Evolutionary conservation across 495 filamentous ascomycete species (phyloP), one percentile per base, ranked within the genome.

Genomic region (Oidiodendron maius): DNA sequence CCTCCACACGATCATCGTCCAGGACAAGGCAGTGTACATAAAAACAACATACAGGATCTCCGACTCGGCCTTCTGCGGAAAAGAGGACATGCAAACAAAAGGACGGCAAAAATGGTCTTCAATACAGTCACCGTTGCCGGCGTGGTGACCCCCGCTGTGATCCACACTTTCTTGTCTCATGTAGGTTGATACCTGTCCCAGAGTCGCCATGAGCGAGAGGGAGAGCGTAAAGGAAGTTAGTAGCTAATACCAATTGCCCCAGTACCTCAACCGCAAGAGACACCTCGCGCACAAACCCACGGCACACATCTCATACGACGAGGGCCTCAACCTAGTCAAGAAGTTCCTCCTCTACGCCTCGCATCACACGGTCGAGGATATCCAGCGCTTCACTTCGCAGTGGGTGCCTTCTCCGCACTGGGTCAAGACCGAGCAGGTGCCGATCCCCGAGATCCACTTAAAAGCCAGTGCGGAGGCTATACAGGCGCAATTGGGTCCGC

Each of bases 371-470:
- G 83, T 97, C 49, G 91, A 97, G 65, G 91, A 97, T 25, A 63
- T 96, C 15, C 91, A 97, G 58, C 80, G 78, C 17, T 96, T 96
- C 64, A 94, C 91, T 0, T 71, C 76, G 18, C 90, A 96, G 72
- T 87, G 85, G 78, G 89, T 96, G 13, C 91, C 89, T 1, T 80
- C 81, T 48, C 91, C 91, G n/a, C 74, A 75, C 47, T 96, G 89
- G 89, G 87, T 96, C 20, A 83, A 80, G 50, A 80, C 84, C 13
- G 80, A 94, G 41, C 70, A 80, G n/a, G 70, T 89, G 35, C 74
- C 77, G 30, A 83, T 97, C 40, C 73, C 86, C 0, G 66, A 78
- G 5, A 56, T 82, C 32, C 68, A 76, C 32, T 61, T 95, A 12
- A 61, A 68, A 3, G 62, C 74, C 17, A 78, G 89, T 0, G 89